Base-by-base conservation (phyloP, 768 basidiomycete species). In the Phlegmacium glaucopus region DNA sequence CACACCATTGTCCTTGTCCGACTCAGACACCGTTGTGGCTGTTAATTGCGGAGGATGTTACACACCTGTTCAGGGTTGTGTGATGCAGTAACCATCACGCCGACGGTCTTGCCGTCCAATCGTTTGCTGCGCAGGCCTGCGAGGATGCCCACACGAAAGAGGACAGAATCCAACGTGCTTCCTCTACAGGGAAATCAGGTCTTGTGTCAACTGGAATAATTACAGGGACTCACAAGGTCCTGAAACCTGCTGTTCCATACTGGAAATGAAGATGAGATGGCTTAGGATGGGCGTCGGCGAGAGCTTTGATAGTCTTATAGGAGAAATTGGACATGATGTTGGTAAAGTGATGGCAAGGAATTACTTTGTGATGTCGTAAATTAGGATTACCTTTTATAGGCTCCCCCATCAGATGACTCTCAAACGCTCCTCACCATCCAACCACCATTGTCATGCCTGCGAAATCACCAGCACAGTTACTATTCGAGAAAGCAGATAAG, bases 41-140 rank as follows among this genome's bases (percentile, higher is more conserved):
- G 45, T 10, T 36, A 36, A 35, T 36, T 26, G 16, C 28, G 29
- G 45, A 37, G 42, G 40, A 51, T 30, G 37, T 42, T n/a, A 61
- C 79, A 54, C 59, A 94, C 94, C 61, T 82, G 78, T 63, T 94
- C 94, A n/a, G 96, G 95, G 64, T 99, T 99, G 68, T 99, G 96
- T n/a, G 93, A 95, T 2, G 96, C 96, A 30, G 96, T 99, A 62
- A 99, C 86, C 96, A 99, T 98, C 16, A 98, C 90, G 12, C 96
- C 96, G 57, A 99, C 88, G 18, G 85, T 86, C 62, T 85, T 87
- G 22, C 96, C 93, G 61, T 87, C 85, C n/a, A 94, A 76, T 53
- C 82, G 85, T 72, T 87, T 96, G 70, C 94, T 97, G 48, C 96
- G 74, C 42, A 99, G 75, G 6, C 79, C 90, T 38, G 96, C 96